These are phyloP conservation scores for Zygosaccharomyces kombuchaensis DNA, from an alignment of 805 yeast species.

Conservation along the genomic window DNA sequence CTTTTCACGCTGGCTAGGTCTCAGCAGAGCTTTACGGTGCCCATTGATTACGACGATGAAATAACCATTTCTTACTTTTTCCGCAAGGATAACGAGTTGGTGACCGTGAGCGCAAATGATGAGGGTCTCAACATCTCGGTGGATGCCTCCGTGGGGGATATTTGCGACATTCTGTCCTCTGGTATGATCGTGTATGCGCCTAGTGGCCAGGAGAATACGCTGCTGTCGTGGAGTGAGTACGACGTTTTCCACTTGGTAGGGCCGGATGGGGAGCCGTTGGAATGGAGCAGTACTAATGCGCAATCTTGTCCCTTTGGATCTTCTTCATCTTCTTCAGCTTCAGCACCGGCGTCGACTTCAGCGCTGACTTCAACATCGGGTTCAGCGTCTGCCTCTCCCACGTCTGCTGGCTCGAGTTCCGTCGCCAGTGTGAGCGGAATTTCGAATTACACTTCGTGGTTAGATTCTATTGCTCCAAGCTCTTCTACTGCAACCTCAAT, in stretches of 20 bases:
- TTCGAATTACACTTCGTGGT: neutral
- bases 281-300: slow-evolving; percentile 18
- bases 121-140: slow-evolving; percentile 22
- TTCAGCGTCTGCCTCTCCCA: neutral
- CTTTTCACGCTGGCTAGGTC: slow-evolving; percentile 14
- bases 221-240: slow-evolving; percentile 26
- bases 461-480: slow-evolving; percentile 2
- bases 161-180: slow-evolving; percentile 20
- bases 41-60: slow-evolving; percentile 18
- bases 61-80: slow-evolving; percentile 23
- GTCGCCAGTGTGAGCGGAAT: neutral
- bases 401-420: neutral
- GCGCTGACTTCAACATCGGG: neutral
- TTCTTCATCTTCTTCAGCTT: neutral
- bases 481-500: neutral
- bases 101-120: slow-evolving; percentile 17
- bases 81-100: slow-evolving; percentile 19
- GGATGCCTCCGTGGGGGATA: slow-evolving; percentile 12
- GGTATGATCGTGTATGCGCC: slow-evolving; percentile 26
- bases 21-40: slow-evolving; percentile 16
- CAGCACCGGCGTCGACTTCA: neutral
- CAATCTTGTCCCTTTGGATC: slow-evolving; percentile 19
- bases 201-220: slow-evolving; percentile 16
- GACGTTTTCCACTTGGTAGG: slow-evolving; percentile 25
- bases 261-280: slow-evolving; percentile 14